Evolutionary conservation across 805 yeast genomes (phyloP).

Genomic region (Pichia cabralensis): DNA sequence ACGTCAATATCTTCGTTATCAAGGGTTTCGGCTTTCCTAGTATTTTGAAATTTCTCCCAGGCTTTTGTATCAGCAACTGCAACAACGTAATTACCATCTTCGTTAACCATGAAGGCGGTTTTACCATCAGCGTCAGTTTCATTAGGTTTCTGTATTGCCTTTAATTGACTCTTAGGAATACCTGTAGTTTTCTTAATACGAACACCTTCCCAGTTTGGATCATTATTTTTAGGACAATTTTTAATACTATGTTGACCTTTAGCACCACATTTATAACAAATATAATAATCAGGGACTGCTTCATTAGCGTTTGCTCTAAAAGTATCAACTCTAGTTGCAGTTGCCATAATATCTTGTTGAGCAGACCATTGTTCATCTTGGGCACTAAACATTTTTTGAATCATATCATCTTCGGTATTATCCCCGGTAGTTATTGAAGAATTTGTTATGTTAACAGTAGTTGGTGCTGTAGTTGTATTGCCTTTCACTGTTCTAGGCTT

Average conservation of each 20-base stretch:
- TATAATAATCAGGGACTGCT: slow-evolving; percentile 89
- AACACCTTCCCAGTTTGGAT: slow-evolving; percentile 90
- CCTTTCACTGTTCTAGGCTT: too few species aligned
- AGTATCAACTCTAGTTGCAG: slow-evolving; percentile 58
- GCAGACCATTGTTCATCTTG: slow-evolving; percentile 94
- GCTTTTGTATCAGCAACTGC: slow-evolving; percentile 92
- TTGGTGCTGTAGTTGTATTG: slow-evolving; percentile 11
- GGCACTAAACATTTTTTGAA: slow-evolving; percentile 82
- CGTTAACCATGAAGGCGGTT: slow-evolving; percentile 62
- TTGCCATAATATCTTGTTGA: slow-evolving; percentile 84
- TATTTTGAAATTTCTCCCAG: slow-evolving; percentile 80
- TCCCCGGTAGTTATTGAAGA: too few species aligned
- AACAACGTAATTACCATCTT: slow-evolving; percentile 89
- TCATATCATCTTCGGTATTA: slow-evolving; percentile 71
- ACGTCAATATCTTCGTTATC: slow-evolving; percentile 24
- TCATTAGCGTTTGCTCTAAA: slow-evolving; percentile 40
- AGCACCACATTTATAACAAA: slow-evolving; percentile 93
- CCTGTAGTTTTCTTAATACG: slow-evolving; percentile 90
- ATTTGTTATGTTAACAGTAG: slow-evolving; percentile 8
- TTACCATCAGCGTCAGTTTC: slow-evolving; percentile 37
- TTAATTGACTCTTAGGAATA: slow-evolving; percentile 88
- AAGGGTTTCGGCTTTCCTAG: slow-evolving; percentile 29
- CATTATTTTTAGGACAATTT: slow-evolving; percentile 89
- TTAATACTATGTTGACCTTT: slow-evolving; percentile 90
- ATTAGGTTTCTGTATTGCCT: slow-evolving; percentile 73